These are phyloP conservation scores for Apiospora malaysiana DNA, from an alignment of 2,329 filamentous ascomycete species.

Conservation along the genomic window DNA sequence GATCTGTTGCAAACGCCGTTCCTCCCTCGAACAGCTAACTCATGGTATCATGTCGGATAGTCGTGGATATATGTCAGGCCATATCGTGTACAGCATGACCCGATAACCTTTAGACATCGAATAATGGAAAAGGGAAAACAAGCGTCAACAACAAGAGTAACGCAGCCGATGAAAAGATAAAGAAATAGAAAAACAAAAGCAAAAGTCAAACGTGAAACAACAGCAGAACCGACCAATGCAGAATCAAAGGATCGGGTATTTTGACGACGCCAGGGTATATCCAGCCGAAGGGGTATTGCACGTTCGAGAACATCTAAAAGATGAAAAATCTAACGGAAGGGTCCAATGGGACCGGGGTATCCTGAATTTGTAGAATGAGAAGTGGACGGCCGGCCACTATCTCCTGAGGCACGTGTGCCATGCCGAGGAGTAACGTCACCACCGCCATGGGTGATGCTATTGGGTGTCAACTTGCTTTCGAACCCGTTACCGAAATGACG, in stretches of 20 bases:
- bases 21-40: constrained; percentile 34
- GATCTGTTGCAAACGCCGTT: constrained; percentile 40
- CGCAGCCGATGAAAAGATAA: constrained; percentile 32
- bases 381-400: constrained; percentile 90
- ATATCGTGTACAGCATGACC: constrained; percentile 36
- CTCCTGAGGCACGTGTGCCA: constrained; percentile 81
- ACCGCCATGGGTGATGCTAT: constrained; percentile 68
- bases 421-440: constrained; percentile 87
- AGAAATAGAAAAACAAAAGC: constrained; percentile 29
- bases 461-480: constrained; percentile 64
- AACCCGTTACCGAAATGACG: constrained; percentile 70
- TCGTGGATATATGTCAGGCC: constrained; percentile 40
- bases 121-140: constrained; percentile 1
- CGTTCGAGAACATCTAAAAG: constrained; percentile 52
- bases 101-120: constrained; percentile 27
- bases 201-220: constrained; percentile 36
- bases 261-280: constrained; percentile 70
- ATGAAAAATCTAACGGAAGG: constrained; percentile 77
- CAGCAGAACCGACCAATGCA: constrained; percentile 54
- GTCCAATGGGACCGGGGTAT: constrained; percentile 92
- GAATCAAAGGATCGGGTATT: constrained; percentile 54
- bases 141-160: constrained; percentile 22
- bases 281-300: constrained; percentile 64
- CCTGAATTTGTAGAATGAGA: constrained; percentile 95
- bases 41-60: constrained; percentile 43